These are phyloP conservation scores for Globisporangium lucens DNA, from an alignment of 352 stramenopile species.

Conservation along the genomic window DNA sequence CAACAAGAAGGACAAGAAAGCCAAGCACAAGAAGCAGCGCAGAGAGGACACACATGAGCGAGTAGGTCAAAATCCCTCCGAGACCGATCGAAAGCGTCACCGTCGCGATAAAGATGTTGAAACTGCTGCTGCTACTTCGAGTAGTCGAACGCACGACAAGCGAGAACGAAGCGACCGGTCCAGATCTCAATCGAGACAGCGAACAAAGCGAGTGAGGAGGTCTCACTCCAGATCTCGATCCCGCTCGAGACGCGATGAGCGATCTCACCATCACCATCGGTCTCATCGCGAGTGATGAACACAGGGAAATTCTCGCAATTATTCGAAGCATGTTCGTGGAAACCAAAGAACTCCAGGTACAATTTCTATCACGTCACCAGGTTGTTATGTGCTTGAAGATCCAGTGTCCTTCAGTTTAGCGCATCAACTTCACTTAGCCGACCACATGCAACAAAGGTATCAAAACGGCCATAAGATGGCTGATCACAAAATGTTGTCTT, in stretches of 20 bases:
- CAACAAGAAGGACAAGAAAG: slow-evolving; percentile 12
- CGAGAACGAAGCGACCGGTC: slow-evolving; percentile 3
- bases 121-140: background rate
- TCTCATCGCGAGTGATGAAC: background rate
- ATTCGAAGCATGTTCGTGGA: background rate
- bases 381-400: background rate
- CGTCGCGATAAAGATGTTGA: background rate
- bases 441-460: background rate
- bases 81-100: background rate
- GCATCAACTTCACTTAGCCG: background rate
- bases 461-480: too few species aligned
- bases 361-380: background rate
- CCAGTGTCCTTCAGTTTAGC: background rate
- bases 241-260: background rate
- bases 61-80: background rate
- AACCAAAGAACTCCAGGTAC: background rate
- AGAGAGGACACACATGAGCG: background rate
- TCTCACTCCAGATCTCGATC: slow-evolving; percentile 3
- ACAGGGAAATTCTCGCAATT: background rate
- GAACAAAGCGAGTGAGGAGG: slow-evolving; percentile 2
- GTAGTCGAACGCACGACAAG: background rate
- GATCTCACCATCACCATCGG: background rate
- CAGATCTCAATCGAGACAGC: background rate
- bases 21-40: slow-evolving; percentile 1
- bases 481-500: slow-evolving; percentile 1